Evolutionary conservation across 2,329 filamentous ascomycete genomes (phyloP), one percentile per base, ranked within the genome.

Genomic region (Aspergillus viridinutans): DNA sequence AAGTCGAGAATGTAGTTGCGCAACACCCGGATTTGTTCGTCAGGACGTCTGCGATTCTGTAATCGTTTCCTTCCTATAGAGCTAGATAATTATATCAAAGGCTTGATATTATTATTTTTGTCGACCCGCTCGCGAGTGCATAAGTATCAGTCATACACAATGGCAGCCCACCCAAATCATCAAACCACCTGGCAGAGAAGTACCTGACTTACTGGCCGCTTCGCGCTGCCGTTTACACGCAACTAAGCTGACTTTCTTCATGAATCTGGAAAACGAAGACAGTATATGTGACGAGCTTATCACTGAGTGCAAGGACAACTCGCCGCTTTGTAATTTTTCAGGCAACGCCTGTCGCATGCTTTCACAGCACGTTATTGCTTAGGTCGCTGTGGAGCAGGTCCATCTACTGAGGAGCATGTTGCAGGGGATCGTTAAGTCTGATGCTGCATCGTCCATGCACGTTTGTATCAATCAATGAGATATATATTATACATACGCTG

Each of bases 1-100:
- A 86, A 64, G 83, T 80, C 1, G 77, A 82, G 53, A 72, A 75
- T 12, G 74, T 67, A 1, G 67, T 73, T 14, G 53, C 48, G 23
- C 28, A 57, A 50, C 65, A 69, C 53, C 61, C 61, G 3, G 58
- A 54, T 8, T 43, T 69, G 20, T 70, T 71, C 29, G 38, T 52
- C 2, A 56, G 43, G 28, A 26, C n/a, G 9, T 53, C 40, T 43
- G 35, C 45, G 29, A 54, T 56, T 51, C n/a, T 60, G 26, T 56
- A 59, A 42, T 38, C 14, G 2, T 14, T 38, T 38, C 17, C 32
- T 12, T 6, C 3, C 2, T 35, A 35, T 1, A 35, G 25, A 25
- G 25, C 25, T 17, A 35, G 12, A 35, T 35, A 3, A 0, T 35
- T 17, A 50, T 29, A 50, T 45, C 14, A 42, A 52, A 29, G 2